Evolutionary conservation across 257 asterid species (phyloP).

Genomic region (Galeopsis tetrahit): DNA sequence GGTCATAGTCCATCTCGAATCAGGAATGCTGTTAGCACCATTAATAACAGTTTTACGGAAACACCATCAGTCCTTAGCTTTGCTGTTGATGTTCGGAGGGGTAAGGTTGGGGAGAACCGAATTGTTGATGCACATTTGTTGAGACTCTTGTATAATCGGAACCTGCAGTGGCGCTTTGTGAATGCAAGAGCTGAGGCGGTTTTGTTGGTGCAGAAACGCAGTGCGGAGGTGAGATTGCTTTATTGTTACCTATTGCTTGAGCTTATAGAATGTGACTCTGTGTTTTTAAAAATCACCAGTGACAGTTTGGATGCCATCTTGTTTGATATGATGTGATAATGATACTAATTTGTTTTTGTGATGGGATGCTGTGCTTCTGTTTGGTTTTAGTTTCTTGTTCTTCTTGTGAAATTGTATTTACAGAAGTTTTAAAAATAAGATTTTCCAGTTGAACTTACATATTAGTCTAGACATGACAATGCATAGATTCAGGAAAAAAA

Average conservation of each 20-base stretch:
- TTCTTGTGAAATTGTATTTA: constrained; percentile 1
- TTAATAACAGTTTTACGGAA: constrained; percentile 63
- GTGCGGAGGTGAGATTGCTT: constrained; percentile 71
- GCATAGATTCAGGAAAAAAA: background rate
- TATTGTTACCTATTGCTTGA: constrained; percentile 22
- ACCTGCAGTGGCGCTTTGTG: constrained; percentile 92
- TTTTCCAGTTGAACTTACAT: background rate
- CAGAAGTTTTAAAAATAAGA: background rate
- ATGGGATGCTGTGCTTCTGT: background rate
- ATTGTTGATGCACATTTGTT: constrained; percentile 82
- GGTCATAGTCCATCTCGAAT: constrained; percentile 78
- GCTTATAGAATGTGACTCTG: background rate
- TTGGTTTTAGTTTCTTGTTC: background rate
- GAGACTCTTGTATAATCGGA: constrained; percentile 88
- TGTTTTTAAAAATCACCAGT: background rate
- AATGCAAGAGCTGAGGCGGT: constrained; percentile 83
- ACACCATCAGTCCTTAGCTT: constrained; percentile 93
- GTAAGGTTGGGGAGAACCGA: constrained; percentile 85
- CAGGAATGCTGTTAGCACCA: constrained; percentile 80
- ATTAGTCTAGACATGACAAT: constrained; percentile 1
- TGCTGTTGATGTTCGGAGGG: constrained; percentile 95
- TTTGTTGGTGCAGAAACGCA: constrained; percentile 70
- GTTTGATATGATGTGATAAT: constrained; percentile 22
- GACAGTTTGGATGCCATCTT: constrained; percentile 4
- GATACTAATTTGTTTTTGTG: background rate